Evolutionary conservation across 164 flowering plant genomes (phyloP).

Genomic region (Echeveria elegans): DNA sequence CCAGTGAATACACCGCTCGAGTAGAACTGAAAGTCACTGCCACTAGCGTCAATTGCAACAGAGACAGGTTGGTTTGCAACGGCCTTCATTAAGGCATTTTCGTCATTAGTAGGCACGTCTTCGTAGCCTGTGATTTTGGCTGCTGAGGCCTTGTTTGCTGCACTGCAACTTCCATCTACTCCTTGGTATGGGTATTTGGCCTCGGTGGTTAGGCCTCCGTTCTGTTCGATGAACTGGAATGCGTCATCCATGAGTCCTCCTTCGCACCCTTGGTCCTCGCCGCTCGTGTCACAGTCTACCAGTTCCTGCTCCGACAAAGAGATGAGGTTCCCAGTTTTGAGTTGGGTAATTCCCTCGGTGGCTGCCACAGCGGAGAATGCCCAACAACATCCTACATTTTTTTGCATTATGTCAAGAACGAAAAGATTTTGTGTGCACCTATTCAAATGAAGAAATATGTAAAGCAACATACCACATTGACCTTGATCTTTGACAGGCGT

Average conservation of each 20-base stretch:
- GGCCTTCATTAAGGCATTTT: constrained; percentile 10
- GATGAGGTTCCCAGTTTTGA: constrained; percentile 7
- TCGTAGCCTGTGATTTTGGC: constrained; percentile 5
- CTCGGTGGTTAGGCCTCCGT: constrained; percentile 13
- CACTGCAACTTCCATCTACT: constrained; percentile 1
- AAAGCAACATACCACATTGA: constrained; percentile 12
- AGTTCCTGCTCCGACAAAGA: constrained; percentile 15
- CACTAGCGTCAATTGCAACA: constrained; percentile 23
- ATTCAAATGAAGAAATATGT: not conserved
- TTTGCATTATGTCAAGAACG: not conserved
- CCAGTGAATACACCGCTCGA: constrained; percentile 25
- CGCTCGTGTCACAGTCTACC: constrained; percentile 12
- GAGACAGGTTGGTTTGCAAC: constrained; percentile 24
- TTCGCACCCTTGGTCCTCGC: constrained; percentile 4
- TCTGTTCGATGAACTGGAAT: constrained; percentile 5
- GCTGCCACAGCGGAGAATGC: constrained; percentile 19
- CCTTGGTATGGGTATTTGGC: constrained; percentile 5
- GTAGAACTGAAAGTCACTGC: constrained; percentile 18
- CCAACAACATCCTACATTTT: constrained; percentile 13
- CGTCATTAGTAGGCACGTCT: not conserved
- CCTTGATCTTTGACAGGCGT: constrained; percentile 18
- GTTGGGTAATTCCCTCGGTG: constrained; percentile 11
- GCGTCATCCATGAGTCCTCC: constrained; percentile 10
- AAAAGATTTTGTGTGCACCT: not conserved
- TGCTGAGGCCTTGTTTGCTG: not conserved